These are phyloP conservation scores for Metroxylon sagu DNA, from an alignment of 176 grass and related monocot genomes.

Conservation along the genomic window DNA sequence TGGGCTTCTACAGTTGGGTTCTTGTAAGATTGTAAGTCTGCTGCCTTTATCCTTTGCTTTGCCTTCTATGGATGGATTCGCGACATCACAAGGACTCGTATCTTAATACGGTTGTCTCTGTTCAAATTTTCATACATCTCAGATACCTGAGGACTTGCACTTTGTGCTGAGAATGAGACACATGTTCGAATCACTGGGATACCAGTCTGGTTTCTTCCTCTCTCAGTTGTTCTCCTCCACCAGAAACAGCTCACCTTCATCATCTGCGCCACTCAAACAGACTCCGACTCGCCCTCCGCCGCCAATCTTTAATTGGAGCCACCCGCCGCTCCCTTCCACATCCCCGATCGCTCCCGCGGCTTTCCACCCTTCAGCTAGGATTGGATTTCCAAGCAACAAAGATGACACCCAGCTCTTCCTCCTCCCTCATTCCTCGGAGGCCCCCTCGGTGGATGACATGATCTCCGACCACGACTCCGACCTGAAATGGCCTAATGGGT, in stretches of 20 bases:
- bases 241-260: conserved; percentile 42
- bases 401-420: conserved; percentile 46
- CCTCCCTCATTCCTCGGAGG: conserved; percentile 34
- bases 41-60: too few relatives aligned
- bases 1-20: conserved; percentile 91
- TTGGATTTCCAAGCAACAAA: conserved; percentile 18
- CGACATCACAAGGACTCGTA: too few relatives aligned
- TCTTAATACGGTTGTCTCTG: neutral
- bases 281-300: conserved; percentile 28
- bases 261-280: conserved; percentile 63
- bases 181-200: conserved; percentile 95
- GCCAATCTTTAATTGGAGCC: conserved; percentile 44
- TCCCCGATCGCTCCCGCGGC: conserved; percentile 34
- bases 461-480: conserved; percentile 36
- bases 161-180: conserved; percentile 97
- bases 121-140: conserved; percentile 5
- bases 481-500: conserved; percentile 87
- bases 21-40: conserved; percentile 91
- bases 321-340: conserved; percentile 26
- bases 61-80: too few relatives aligned
- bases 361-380: conserved; percentile 25
- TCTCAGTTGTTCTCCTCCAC: conserved; percentile 94
- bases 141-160: conserved; percentile 97
- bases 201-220: conserved; percentile 98
- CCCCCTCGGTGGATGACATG: conserved; percentile 54